Base-by-base conservation (phyloP, 1,284 basidiomycete genomes). In the Trichosporon coremiiforme region DNA sequence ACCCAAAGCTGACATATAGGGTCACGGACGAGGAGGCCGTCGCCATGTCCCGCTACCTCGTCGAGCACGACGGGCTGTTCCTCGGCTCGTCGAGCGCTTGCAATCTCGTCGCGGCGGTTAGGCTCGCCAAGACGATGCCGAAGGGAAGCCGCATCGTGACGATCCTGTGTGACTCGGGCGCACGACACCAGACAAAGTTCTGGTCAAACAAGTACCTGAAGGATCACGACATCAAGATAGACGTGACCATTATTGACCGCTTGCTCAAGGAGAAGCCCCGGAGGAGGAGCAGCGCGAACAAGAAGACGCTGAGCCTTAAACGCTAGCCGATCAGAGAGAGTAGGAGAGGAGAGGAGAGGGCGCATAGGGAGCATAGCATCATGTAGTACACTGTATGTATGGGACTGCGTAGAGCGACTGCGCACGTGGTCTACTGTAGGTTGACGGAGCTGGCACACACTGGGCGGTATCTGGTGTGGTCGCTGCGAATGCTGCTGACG, bases 71-170 rank as follows among this genome's bases (percentile, higher is more conserved):
- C 75, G 97, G 96, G 0, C 85, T 99, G 12, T 98, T 97, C 84
- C 86, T 99, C 25, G 97, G 97, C 4, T 98, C 94, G 0, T 97
- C 94, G 69, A 96, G 94, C 75, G 96, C 97, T 0, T 97, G 95
- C 79, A 99, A 99, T 80, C 87, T 98, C 38, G 89, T 98, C 15
- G 93, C 95, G 0, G 93, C 91, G 74, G 87, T 98, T 12, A 90
- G 90, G 75, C 85, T 93, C 6, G 89, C 88, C 0, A 90, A 90
- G 76, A 88, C 88, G 75, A 87, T 90, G 85, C 75, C 77, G 17
- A 70, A 63, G 84, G 89, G 55, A 86, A 90, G 60, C 85, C 90
- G 82, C 85, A 86, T 96, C 45, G 92, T 93, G n/a, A 96, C 94
- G 0, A 89, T 96, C 67, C 77, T 96, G 90, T 94, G 93, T 77